Conservation (phyloP, 176 grass and related monocot species). For the Dendrocalamus sinicus region DNA sequence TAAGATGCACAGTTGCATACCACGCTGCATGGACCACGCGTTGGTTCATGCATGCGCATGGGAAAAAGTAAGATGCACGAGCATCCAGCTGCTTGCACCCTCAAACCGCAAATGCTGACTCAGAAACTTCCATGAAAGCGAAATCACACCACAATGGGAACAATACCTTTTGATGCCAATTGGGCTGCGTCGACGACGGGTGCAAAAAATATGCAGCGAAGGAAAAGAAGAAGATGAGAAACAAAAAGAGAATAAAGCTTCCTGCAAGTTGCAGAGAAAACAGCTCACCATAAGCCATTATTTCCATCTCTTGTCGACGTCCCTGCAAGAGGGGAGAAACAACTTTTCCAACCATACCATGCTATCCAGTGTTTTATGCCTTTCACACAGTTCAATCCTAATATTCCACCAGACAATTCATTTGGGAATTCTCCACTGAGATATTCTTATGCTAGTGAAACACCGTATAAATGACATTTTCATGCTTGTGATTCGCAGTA, state of each 20-base stretch:
- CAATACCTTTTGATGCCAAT: conserved; percentile 2
- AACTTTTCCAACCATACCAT: not conserved
- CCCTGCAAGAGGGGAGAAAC: not conserved
- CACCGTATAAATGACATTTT: not conserved
- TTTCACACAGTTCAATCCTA: conserved; percentile 16
- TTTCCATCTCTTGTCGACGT: not conserved
- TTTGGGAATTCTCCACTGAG: conserved; percentile 5
- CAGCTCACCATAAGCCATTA: not conserved
- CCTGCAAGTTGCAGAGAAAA: not conserved
- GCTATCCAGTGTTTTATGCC: conserved; percentile 6
- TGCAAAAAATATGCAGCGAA: not conserved
- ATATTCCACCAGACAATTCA: conserved; percentile 6
- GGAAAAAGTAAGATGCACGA: not conserved
- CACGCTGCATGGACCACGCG: not conserved
- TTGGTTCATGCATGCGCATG: not conserved
- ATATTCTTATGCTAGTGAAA: not conserved
- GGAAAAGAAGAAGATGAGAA: not conserved
- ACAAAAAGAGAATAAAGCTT: not conserved
- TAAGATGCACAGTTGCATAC: not conserved
- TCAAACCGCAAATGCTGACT: conserved; percentile 31
- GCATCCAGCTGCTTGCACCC: not conserved
- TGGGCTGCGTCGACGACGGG: not conserved
- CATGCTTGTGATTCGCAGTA: not conserved
- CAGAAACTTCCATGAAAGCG: conserved; percentile 38
- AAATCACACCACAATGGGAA: conserved; percentile 22